These are phyloP conservation scores for Fusarium buharicum DNA, from an alignment of 2,329 filamentous ascomycete species.

Conservation along the genomic window DNA sequence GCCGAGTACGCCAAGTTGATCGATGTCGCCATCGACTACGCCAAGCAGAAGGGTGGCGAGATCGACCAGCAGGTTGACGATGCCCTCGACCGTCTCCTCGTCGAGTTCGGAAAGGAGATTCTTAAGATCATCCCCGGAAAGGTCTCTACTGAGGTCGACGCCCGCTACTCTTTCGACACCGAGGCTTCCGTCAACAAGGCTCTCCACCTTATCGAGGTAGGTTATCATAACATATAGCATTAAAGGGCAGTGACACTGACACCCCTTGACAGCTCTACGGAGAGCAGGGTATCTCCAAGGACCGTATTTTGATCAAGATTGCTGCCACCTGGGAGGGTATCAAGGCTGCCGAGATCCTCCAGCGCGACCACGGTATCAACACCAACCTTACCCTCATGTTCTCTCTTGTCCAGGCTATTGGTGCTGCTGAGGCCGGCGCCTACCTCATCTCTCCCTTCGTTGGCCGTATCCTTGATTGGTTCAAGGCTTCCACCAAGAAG, in stretches of 20 bases:
- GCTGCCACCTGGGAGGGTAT: constrained; percentile 99
- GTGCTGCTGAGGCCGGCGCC: constrained; percentile 91
- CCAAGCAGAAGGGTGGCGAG: constrained; percentile 77
- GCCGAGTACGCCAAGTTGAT: constrained; percentile 93
- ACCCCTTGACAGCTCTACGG: constrained; percentile 82
- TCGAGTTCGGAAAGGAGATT: constrained; percentile 98
- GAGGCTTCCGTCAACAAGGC: constrained; percentile 94
- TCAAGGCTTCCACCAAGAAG: constrained; percentile 95
- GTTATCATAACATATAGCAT: constrained; percentile 41
- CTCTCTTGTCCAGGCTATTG: constrained; percentile 93
- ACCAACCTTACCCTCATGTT: constrained; percentile 99
- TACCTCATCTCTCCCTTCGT: constrained; percentile 99
- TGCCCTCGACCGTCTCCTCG: constrained; percentile 91
- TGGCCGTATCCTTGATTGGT: constrained; percentile 99
- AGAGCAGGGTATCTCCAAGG: constrained; percentile 88
- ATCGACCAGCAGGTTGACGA: constrained; percentile 87
- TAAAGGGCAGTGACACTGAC: constrained; percentile 22
- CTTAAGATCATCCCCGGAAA: constrained; percentile 96
- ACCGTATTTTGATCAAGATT: constrained; percentile 97
- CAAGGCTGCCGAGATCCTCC: constrained; percentile 96
- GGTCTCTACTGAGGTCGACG: constrained; percentile 98
- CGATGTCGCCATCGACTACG: constrained; percentile 84
- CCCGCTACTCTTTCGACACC: constrained; percentile 93
- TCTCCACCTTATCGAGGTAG: constrained; percentile 93
- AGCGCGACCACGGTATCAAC: constrained; percentile 96